These are phyloP conservation scores for Pseudocercospora macadamiae DNA, from an alignment of 2,329 filamentous ascomycete species.

Conservation along the genomic window DNA sequence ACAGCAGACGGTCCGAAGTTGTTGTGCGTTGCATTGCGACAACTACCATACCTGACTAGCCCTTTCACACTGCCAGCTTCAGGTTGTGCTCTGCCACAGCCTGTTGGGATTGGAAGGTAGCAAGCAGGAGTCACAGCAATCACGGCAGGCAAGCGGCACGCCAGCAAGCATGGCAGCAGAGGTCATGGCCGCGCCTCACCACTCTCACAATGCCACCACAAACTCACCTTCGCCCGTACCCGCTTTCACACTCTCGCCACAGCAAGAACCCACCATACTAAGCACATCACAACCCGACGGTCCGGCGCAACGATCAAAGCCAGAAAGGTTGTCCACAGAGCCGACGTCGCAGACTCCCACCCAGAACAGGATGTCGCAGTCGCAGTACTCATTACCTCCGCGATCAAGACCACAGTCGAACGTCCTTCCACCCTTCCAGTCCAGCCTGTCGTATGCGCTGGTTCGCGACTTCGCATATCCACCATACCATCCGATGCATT, in stretches of 20 bases:
- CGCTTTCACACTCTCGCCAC: slow-evolving; percentile 8
- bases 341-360: slow-evolving; percentile 48
- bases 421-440: slow-evolving; percentile 80
- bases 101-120: too few species aligned
- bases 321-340: slow-evolving; percentile 46
- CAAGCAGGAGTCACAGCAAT: too few species aligned
- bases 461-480: slow-evolving; percentile 97
- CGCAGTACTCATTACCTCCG: slow-evolving; percentile 74
- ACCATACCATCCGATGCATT: slow-evolving; percentile 80
- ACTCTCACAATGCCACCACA: slow-evolving; percentile 2
- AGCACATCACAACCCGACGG: slow-evolving; percentile 2
- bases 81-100: neutral
- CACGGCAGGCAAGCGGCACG: too few species aligned
- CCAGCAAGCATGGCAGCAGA: slow-evolving; percentile 5
- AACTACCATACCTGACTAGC: neutral
- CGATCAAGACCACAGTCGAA: slow-evolving; percentile 78
- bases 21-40: neutral
- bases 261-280: slow-evolving; percentile 4
- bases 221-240: slow-evolving; percentile 13
- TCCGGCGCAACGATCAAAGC: slow-evolving; percentile 15
- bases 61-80: neutral
- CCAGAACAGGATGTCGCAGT: slow-evolving; percentile 81
- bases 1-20: neutral
- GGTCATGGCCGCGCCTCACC: slow-evolving; percentile 4
- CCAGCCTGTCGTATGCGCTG: slow-evolving; percentile 81